These are phyloP conservation scores for Lagerstroemia speciosa DNA, from an alignment of 345 rosid genomes.

Conservation along the genomic window DNA sequence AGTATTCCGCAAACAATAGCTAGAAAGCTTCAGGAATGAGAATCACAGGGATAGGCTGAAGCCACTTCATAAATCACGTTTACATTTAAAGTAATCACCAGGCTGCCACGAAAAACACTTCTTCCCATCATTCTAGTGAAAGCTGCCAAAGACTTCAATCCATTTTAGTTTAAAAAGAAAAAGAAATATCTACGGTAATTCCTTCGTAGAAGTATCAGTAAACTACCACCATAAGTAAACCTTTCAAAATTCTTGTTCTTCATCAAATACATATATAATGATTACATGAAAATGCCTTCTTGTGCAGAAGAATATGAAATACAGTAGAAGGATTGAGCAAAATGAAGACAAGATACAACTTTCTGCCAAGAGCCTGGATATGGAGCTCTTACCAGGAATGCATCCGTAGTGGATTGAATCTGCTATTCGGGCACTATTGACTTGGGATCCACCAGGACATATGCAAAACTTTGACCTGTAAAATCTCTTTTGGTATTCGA, in stretches of 20 bases:
- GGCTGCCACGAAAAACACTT: not conserved
- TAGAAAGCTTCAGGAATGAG: not conserved
- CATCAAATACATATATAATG: not conserved
- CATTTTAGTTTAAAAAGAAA: not conserved
- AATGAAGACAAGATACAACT: not conserved
- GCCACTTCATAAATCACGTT: not conserved
- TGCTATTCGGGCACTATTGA: conserved; percentile 90
- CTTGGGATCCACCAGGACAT: conserved; percentile 99
- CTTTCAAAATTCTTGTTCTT: not conserved
- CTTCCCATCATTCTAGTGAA: not conserved
- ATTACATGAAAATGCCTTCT: not conserved
- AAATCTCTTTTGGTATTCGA: conserved; percentile 85
- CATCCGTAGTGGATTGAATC: conserved; percentile 98
- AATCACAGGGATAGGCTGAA: not conserved
- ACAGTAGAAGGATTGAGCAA: not conserved
- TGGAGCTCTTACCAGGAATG: conserved; percentile 63
- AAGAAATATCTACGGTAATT: not conserved
- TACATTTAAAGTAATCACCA: not conserved
- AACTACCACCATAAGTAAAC: not conserved
- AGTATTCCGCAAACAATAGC: not conserved
- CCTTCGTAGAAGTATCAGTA: not conserved
- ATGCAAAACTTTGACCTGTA: conserved; percentile 82
- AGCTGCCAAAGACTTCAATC: not conserved
- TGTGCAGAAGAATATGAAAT: not conserved
- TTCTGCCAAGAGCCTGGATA: not conserved